Percentiles rank a stretch among this genome's conserved stretches.
phyloP scores from a whole-genome alignment of 2,329 filamentous ascomycete genomes.

The Trichoderma atrobrunneum region DNA sequence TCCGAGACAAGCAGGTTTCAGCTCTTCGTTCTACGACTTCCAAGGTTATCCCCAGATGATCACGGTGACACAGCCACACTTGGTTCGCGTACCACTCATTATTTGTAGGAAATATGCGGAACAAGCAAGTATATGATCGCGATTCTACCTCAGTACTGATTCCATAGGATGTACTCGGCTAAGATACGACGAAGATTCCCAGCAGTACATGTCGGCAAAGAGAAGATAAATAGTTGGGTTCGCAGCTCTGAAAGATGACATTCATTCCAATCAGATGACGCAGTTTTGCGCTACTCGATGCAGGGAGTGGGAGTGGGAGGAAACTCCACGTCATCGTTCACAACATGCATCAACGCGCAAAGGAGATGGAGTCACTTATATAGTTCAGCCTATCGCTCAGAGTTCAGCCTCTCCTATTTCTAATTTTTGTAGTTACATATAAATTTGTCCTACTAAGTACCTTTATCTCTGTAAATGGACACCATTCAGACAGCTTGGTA shows the following conservation, averaged over 20 bases:
- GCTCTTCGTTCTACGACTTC: not conserved
- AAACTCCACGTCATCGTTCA: not conserved
- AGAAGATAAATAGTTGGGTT: not conserved
- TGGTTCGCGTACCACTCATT: not conserved
- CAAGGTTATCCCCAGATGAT: not conserved
- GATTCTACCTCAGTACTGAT: not conserved
- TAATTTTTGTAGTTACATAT: not conserved
- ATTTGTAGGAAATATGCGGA: not conserved
- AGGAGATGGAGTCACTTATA: not conserved
- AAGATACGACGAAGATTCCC: not conserved
- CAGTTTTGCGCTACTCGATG: not conserved
- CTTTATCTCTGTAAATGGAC: fast-evolving
- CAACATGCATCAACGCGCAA: not conserved
- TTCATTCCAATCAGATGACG: not conserved
- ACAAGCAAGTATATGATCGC: not conserved
- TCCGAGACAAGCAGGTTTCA: not conserved
- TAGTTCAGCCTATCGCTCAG: not conserved
- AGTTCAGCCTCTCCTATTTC: not conserved
- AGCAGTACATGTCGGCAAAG: not conserved
- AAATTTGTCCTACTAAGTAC: no score
- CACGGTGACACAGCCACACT: not conserved
- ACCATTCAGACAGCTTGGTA: not conserved
- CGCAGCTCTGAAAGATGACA: not conserved
- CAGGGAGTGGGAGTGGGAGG: not conserved
- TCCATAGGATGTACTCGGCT: fast-evolving